Base-by-base conservation (phyloP, 2,329 filamentous ascomycete genomes). In the Xenosphaeropsis pyriputrescens region DNA sequence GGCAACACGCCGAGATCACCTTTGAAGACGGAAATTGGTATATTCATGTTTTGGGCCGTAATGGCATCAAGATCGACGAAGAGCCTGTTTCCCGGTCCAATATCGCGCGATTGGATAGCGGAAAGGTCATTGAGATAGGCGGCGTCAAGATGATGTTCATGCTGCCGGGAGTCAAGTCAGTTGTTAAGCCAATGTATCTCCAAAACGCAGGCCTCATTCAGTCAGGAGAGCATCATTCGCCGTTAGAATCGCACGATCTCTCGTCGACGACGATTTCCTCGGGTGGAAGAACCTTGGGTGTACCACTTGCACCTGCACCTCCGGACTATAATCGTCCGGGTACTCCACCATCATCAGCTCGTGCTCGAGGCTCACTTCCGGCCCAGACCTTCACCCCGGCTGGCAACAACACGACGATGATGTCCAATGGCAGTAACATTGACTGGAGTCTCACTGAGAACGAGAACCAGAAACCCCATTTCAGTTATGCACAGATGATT, bases 71-170 rank as follows among this genome's bases (percentile, higher is more conserved):
- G 51, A 67, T 96, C 16, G 85, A 98, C 56, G 84, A 85, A 43
- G 61, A 63, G 36, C 64, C 72, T 15, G 62, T 93, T 39, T 82
- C 81, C 50, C 69, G 78, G 37, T 79, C 80, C 11, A 57, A 62
- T 19, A 63, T 70, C 30, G 70, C 75, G 26, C 63, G 73, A 19
- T 68, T 98, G 18, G 74, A 75, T 32, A 94, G 88, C 50, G 91
- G 91, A 41, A 79, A 89, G 55, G 85, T 96, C 32, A 79, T 98
- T 41, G 86, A 94, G 53, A 84, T 96, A 52, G 82, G 81, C 49
- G 84, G 84, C 38, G 83, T 91, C 1, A 89, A 98, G 63, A 98
- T 98, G 91, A 89, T 96, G 68, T 98, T 98, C 58, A 85, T 95
- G 35, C 73, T 93, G n/a, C 89, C 91, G 1, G 75, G 75, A 17